Evolutionary conservation across 192 early-diverging fungal genomes (phyloP).

Genomic region (Coemansia sp.): DNA sequence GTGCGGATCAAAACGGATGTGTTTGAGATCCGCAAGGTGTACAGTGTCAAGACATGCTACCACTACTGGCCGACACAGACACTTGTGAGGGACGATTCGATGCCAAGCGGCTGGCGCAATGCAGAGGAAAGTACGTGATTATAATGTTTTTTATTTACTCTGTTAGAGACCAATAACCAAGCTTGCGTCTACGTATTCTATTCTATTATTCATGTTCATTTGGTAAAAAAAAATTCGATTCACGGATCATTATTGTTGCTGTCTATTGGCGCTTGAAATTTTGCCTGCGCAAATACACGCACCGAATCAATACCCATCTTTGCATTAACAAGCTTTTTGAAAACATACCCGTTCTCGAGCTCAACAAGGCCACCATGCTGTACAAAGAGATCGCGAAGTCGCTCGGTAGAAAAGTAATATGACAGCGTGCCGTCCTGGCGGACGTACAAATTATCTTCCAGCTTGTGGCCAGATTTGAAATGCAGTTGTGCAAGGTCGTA

Average conservation of each 20-base stretch:
- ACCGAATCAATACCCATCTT: constrained; percentile 68
- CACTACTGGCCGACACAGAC: constrained; percentile 75
- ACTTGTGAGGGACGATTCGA: constrained; percentile 51
- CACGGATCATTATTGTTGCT: neutral
- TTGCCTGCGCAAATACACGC: constrained; percentile 75
- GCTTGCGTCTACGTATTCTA: neutral
- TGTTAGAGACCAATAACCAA: too few species aligned
- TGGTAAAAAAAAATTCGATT: neutral
- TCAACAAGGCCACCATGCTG: constrained; percentile 60
- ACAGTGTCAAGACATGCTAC: constrained; percentile 71
- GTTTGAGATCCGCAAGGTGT: constrained; percentile 57
- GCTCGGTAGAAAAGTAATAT: constrained; percentile 83
- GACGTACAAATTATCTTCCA: constrained; percentile 95
- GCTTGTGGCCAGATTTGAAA: constrained; percentile 88
- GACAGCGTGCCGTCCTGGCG: constrained; percentile 95
- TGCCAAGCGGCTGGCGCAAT: constrained; percentile 56
- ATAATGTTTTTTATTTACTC: too few species aligned
- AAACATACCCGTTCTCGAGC: constrained; percentile 65
- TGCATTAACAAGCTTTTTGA: constrained; percentile 71
- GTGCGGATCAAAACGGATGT: constrained; percentile 45
- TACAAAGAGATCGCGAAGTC: constrained; percentile 64
- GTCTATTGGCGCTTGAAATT: constrained; percentile 65
- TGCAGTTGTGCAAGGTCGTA: constrained; percentile 97
- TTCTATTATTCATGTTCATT: too few species aligned
- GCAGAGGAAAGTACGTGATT: neutral